These are phyloP conservation scores for Triticum timopheevii DNA, from an alignment of 176 grass and related monocot species.

Conservation along the genomic window DNA sequence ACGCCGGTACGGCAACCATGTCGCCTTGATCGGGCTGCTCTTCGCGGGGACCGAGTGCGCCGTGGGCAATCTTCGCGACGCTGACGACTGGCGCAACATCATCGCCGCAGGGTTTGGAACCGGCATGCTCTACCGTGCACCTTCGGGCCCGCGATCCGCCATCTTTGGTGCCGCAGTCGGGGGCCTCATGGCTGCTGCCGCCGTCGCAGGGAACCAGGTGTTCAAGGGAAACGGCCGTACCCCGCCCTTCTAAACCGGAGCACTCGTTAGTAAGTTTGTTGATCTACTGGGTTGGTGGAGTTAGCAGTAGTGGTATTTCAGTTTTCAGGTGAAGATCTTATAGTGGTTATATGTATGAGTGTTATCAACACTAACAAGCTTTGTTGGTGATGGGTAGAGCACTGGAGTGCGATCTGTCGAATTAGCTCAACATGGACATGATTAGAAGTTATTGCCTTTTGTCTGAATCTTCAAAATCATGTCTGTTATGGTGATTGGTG, in stretches of 20 bases:
- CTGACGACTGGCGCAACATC: slow-evolving; percentile 72
- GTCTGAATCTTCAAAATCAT: neutral
- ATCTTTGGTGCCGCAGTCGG: slow-evolving; percentile 53
- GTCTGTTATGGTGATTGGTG: neutral
- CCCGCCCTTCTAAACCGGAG: slow-evolving; percentile 29
- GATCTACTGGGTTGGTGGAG: neutral
- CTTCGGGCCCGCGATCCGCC: slow-evolving; percentile 44
- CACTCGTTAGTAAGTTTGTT: neutral
- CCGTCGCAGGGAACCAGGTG: slow-evolving; percentile 35
- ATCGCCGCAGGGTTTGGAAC: slow-evolving; percentile 61
- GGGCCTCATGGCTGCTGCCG: slow-evolving; percentile 58
- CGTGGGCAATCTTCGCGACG: slow-evolving; percentile 47
- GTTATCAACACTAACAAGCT: slow-evolving; percentile 11
- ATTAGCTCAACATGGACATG: neutral
- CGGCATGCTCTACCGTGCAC: slow-evolving; percentile 45
- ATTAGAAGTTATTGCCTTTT: neutral
- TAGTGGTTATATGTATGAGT: neutral
- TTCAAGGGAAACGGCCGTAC: slow-evolving; percentile 54
- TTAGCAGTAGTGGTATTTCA: neutral
- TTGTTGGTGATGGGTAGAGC: slow-evolving; percentile 2
- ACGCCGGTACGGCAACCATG: slow-evolving; percentile 52
- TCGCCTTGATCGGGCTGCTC: slow-evolving; percentile 55
- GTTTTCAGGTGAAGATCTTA: slow-evolving; percentile 6
- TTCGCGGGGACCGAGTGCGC: slow-evolving; percentile 61
- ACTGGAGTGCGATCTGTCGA: neutral